phyloP scores from a whole-genome alignment of 257 asterid species.

The Nicotiana paniculata region DNA sequence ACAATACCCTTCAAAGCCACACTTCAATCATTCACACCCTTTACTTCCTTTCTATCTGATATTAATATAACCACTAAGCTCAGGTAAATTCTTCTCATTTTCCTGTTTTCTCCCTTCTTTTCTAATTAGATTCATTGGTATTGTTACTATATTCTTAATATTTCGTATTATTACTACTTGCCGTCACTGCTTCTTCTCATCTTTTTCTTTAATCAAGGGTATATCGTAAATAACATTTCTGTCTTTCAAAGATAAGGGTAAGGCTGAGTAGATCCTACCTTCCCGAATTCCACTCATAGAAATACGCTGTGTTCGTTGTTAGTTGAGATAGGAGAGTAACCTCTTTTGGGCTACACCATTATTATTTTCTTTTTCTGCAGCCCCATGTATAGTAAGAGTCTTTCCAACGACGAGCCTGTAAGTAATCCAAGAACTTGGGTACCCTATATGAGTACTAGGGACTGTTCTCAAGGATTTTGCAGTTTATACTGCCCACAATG shows the following conservation, averaged over 20 bases:
- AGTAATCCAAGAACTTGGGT: slow-evolving; percentile 33
- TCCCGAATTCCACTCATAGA: no score
- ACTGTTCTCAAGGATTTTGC: slow-evolving; percentile 51
- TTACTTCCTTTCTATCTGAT: not conserved
- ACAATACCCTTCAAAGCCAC: no score
- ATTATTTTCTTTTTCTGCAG: not conserved
- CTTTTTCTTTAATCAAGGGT: no score
- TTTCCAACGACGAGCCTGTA: not conserved
- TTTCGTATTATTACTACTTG: no score
- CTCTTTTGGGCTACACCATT: not conserved
- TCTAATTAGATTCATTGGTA: no score
- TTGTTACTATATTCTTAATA: not conserved
- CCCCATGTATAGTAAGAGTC: not conserved
- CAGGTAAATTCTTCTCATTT: not conserved
- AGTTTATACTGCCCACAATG: slow-evolving; percentile 50
- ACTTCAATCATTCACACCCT: no score
- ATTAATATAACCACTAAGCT: not conserved
- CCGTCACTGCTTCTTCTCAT: no score
- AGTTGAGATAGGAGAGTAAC: not conserved
- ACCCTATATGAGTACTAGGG: slow-evolving; percentile 37
- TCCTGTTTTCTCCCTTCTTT: not conserved
- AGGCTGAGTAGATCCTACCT: no score
- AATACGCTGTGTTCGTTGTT: no score
- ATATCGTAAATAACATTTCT: no score
- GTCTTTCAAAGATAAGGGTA: no score